phyloP scores from a whole-genome alignment of 441 rosid genomes.

The Gossypium davidsonii region DNA sequence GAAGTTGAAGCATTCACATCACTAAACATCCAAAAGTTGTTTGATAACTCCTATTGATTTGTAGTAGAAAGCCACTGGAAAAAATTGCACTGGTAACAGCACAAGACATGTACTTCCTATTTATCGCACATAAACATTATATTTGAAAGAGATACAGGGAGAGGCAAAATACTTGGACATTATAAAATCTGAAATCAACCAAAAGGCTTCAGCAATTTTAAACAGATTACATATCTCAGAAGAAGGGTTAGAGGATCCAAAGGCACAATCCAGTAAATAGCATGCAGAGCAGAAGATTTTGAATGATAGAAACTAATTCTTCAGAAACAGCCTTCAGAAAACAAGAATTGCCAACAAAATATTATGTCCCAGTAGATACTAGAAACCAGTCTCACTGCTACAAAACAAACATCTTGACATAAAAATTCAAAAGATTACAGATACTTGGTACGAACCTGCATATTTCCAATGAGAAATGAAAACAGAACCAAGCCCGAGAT shows the following conservation, averaged over 20 bases:
- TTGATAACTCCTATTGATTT: neutral
- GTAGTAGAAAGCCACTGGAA: neutral
- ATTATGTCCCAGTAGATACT: neutral
- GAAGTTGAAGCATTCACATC: neutral
- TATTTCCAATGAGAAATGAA: slow-evolving; percentile 76
- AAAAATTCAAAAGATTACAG: neutral
- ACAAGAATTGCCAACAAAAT: neutral
- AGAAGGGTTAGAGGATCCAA: neutral
- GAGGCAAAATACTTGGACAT: neutral
- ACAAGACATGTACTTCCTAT: neutral
- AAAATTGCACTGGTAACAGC: neutral
- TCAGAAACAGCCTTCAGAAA: neutral
- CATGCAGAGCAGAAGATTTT: neutral
- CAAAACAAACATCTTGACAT: neutral
- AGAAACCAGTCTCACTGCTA: neutral
- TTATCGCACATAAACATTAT: neutral
- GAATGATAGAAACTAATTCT: neutral
- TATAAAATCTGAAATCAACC: neutral
- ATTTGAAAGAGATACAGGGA: neutral
- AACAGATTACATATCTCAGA: neutral
- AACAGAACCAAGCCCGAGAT: slow-evolving; percentile 65
- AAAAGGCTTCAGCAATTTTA: neutral
- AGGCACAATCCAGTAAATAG: neutral
- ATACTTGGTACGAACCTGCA: slow-evolving; percentile 52
- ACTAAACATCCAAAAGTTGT: neutral